Evolutionary conservation across 2,329 filamentous ascomycete species (phyloP).

Genomic region (Neofusicoccum kwambonambiense): DNA sequence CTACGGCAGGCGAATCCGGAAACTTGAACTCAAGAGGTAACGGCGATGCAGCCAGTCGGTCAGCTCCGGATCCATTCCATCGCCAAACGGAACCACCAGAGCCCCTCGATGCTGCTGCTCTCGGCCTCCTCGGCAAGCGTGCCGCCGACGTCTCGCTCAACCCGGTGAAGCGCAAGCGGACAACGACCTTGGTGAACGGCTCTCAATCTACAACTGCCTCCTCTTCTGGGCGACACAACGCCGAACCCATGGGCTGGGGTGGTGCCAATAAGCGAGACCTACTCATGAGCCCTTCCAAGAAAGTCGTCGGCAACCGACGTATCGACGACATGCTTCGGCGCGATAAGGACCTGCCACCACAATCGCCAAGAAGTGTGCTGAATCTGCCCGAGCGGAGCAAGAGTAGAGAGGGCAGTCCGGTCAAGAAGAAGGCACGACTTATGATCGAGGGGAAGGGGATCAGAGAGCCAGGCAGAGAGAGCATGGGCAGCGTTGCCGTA

Average conservation of each 20-base stretch:
- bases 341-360: not conserved
- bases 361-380: not conserved
- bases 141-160: constrained; percentile 43
- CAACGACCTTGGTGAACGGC: constrained; percentile 21
- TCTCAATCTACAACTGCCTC: constrained; percentile 28
- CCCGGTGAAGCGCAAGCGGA: constrained; percentile 45
- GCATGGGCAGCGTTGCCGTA: constrained; percentile 36
- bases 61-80: constrained; percentile 3
- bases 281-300: constrained; percentile 5
- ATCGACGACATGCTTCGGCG: constrained; percentile 10
- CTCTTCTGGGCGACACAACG: not conserved
- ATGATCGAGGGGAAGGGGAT: constrained; percentile 50
- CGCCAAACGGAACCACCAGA: not conserved
- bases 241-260: constrained; percentile 49
- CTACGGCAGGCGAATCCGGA: not conserved
- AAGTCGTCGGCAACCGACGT: not conserved
- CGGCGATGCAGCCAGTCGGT: too few relatives aligned
- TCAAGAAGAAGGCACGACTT: constrained; percentile 50
- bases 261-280: constrained; percentile 32
- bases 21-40: constrained; percentile 9
- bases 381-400: constrained; percentile 20
- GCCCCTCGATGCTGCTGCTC: constrained; percentile 32
- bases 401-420: constrained; percentile 34
- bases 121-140: constrained; percentile 46
- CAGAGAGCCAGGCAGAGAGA: constrained; percentile 49